Conservation (phyloP, 805 yeast species). For the Metschnikowia continentalis region DNA sequence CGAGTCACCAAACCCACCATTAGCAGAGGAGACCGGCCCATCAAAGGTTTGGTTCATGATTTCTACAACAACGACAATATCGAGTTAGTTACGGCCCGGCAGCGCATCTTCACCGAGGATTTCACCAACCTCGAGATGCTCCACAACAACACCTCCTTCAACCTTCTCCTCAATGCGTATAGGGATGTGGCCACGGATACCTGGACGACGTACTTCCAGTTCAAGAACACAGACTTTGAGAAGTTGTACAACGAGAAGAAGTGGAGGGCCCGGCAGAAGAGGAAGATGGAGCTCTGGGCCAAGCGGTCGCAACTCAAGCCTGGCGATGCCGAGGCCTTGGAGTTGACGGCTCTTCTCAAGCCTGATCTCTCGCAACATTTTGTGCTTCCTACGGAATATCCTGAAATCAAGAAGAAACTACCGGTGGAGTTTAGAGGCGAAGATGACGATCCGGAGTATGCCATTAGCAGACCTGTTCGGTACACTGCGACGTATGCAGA, state of each 20-base stretch:
- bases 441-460: slow-evolving; percentile 11
- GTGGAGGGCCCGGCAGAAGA: slow-evolving; percentile 9
- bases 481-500: slow-evolving; percentile 30
- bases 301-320: slow-evolving; percentile 7
- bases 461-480: slow-evolving; percentile 35
- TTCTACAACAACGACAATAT: slow-evolving; percentile 28
- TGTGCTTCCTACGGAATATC: slow-evolving; percentile 30
- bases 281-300: slow-evolving; percentile 13
- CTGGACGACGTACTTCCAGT: slow-evolving; percentile 37
- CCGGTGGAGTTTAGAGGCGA: slow-evolving; percentile 33
- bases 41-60: slow-evolving; percentile 39
- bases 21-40: slow-evolving; percentile 20
- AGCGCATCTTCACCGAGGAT: slow-evolving; percentile 33
- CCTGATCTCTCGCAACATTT: slow-evolving; percentile 23
- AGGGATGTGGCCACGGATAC: slow-evolving; percentile 37
- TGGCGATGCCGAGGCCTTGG: slow-evolving; percentile 5
- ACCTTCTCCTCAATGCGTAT: slow-evolving; percentile 36
- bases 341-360: slow-evolving; percentile 12
- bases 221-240: slow-evolving; percentile 38
- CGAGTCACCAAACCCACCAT: slow-evolving; percentile 17
- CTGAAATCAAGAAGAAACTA: slow-evolving; percentile 28
- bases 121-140: slow-evolving; percentile 39
- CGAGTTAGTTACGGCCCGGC: slow-evolving; percentile 26
- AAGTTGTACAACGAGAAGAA: slow-evolving; percentile 21
- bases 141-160: slow-evolving; percentile 41